phyloP scores from a whole-genome alignment of 2,329 filamentous ascomycete genomes.

The Aspergillus arachidicola region DNA sequence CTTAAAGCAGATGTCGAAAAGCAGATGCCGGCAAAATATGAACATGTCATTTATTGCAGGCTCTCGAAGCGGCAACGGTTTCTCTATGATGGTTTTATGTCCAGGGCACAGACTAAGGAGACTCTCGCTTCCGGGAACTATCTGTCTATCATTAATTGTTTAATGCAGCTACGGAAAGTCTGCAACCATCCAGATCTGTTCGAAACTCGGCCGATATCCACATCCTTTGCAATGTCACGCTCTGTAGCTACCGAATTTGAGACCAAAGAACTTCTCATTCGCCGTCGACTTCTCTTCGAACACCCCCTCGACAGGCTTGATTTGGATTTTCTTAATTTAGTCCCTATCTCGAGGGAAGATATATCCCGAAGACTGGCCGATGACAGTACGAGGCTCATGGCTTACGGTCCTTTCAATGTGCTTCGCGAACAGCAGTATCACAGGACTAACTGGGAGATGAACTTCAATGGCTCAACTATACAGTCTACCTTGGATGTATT shows the following conservation, averaged over 20 bases:
- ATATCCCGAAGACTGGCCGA: slow-evolving; percentile 57
- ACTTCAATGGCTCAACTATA: slow-evolving; percentile 67
- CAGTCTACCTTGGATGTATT: slow-evolving; percentile 71
- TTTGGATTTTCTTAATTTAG: slow-evolving; percentile 76
- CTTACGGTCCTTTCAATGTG: slow-evolving; percentile 69
- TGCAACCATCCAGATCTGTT: slow-evolving; percentile 99
- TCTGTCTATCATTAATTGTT: slow-evolving; percentile 94
- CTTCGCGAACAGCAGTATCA: slow-evolving; percentile 71
- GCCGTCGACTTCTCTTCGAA: slow-evolving; percentile 64
- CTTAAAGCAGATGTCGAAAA: slow-evolving; percentile 98
- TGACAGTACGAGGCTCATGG: slow-evolving; percentile 67
- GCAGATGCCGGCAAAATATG: slow-evolving; percentile 97
- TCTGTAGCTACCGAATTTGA: slow-evolving; percentile 77
- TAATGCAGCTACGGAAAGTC: slow-evolving; percentile 96
- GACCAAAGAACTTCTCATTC: slow-evolving; percentile 70
- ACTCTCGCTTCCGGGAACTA: slow-evolving; percentile 93
- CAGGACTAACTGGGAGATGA: slow-evolving; percentile 56
- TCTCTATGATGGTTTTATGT: slow-evolving; percentile 94
- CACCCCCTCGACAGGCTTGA: slow-evolving; percentile 67
- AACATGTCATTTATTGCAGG: slow-evolving; percentile 94
- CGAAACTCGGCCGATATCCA: slow-evolving; percentile 93
- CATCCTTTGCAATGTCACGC: slow-evolving; percentile 86
- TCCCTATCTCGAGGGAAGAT: slow-evolving; percentile 71
- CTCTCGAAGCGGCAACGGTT: slow-evolving; percentile 94
- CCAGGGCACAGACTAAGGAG: slow-evolving; percentile 82